These are phyloP conservation scores for Salix purpurea DNA, from an alignment of 345 rosid genomes.

Conservation along the genomic window DNA sequence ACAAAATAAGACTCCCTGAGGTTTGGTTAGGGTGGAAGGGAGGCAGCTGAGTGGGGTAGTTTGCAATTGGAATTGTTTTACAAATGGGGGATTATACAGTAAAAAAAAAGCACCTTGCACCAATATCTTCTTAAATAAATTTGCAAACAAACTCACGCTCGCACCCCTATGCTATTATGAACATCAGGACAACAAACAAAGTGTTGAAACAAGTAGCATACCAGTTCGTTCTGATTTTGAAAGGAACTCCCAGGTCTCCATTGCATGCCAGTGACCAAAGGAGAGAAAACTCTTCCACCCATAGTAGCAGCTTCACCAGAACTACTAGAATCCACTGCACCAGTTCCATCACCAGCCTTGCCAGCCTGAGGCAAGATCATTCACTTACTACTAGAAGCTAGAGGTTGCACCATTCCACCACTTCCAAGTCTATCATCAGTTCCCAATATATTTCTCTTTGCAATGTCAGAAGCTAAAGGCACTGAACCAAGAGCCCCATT, in stretches of 20 bases:
- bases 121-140: background rate
- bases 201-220: constrained; percentile 22
- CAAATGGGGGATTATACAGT: background rate
- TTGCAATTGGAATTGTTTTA: background rate
- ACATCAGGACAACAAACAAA: background rate
- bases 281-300: too few relatives aligned
- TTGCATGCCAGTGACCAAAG: too few relatives aligned
- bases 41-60: background rate
- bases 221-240: constrained; percentile 80
- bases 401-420: too few relatives aligned
- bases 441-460: too few relatives aligned
- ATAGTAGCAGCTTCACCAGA: too few relatives aligned
- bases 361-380: too few relatives aligned
- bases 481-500: too few relatives aligned
- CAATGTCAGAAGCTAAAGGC: too few relatives aligned
- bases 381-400: too few relatives aligned
- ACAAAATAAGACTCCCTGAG: background rate
- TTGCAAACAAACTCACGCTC: background rate
- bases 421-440: too few relatives aligned
- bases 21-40: background rate
- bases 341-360: too few relatives aligned
- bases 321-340: too few relatives aligned
- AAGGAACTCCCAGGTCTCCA: constrained; percentile 32
- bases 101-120: background rate
- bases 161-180: background rate